phyloP scores from a whole-genome alignment of 1,284 basidiomycete species.

The Pyrrhoderma lamaoense region DNA sequence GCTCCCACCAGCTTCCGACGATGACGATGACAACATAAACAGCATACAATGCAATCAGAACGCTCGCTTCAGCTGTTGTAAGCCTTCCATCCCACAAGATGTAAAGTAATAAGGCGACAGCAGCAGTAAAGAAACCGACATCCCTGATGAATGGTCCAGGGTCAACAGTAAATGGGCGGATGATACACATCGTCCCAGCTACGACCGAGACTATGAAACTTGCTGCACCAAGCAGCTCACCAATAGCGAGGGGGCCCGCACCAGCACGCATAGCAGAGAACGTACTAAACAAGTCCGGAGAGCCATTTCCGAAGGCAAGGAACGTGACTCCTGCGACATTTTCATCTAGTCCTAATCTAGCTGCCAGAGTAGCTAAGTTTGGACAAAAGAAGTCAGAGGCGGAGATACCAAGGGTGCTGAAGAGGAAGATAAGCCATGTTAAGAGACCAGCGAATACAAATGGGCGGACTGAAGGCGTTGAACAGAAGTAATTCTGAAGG shows the following conservation, averaged over 20 bases:
- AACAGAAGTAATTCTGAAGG: slow-evolving; percentile 62
- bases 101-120: slow-evolving; percentile 65
- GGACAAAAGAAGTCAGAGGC: slow-evolving; percentile 95
- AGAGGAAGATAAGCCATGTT: slow-evolving; percentile 77
- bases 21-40: slow-evolving; percentile 78
- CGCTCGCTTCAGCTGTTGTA: slow-evolving; percentile 63
- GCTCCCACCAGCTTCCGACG: slow-evolving; percentile 70
- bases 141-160: slow-evolving; percentile 83
- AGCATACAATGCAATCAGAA: slow-evolving; percentile 72
- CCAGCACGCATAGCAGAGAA: slow-evolving; percentile 86
- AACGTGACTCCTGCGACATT: slow-evolving; percentile 91
- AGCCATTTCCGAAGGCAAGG: slow-evolving; percentile 90
- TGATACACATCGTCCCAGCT: slow-evolving; percentile 93
- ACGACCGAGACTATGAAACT: slow-evolving; percentile 95
- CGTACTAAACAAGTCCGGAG: slow-evolving; percentile 90
- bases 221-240: slow-evolving; percentile 92
- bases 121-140: slow-evolving; percentile 85
- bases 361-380: slow-evolving; percentile 82
- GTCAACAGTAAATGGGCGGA: slow-evolving; percentile 85
- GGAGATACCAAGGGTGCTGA: slow-evolving; percentile 85
- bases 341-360: slow-evolving; percentile 78
- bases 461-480: slow-evolving; percentile 44
- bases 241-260: slow-evolving; percentile 87
- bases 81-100: slow-evolving; percentile 80
- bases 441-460: slow-evolving; percentile 55